These are phyloP conservation scores for Hemisphaericaspora xylanilytica DNA, from an alignment of 1,139 yeast genomes.

Conservation along the genomic window DNA sequence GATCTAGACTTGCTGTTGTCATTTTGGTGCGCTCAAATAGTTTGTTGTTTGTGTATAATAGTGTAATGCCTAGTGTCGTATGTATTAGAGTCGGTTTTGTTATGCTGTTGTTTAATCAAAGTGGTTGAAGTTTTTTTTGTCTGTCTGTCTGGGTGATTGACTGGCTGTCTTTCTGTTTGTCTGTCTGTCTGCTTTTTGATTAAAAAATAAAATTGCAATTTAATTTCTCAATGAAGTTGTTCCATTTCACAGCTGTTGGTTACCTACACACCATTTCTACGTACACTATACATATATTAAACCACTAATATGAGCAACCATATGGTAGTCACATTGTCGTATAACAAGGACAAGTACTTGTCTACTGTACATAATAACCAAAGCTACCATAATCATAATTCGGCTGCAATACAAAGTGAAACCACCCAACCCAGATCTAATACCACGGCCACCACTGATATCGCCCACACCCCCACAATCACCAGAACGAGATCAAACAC, in stretches of 20 bases:
- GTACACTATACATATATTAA: no score
- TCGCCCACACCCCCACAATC: constrained; percentile 1
- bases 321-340: constrained; percentile 15
- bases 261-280: background rate
- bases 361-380: background rate
- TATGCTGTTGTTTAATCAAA: no score
- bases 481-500: constrained; percentile 4
- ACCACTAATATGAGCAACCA: background rate
- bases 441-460: background rate
- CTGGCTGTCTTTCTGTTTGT: no score
- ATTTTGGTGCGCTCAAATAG: constrained; percentile 16
- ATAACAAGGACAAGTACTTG: constrained; percentile 12
- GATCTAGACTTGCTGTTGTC: constrained; percentile 37
- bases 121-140: no score
- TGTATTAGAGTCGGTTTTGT: background rate
- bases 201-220: constrained; percentile 4
- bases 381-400: background rate
- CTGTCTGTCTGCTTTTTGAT: background rate
- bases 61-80: background rate
- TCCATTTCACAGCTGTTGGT: background rate
- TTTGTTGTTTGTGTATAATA: no score
- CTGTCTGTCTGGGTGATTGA: no score
- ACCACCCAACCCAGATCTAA: background rate
- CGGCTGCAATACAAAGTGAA: background rate
- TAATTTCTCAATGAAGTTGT: background rate